Evolutionary conservation across 2,329 filamentous ascomycete genomes (phyloP).

Genomic region (Lachnellula subtilissima): DNA sequence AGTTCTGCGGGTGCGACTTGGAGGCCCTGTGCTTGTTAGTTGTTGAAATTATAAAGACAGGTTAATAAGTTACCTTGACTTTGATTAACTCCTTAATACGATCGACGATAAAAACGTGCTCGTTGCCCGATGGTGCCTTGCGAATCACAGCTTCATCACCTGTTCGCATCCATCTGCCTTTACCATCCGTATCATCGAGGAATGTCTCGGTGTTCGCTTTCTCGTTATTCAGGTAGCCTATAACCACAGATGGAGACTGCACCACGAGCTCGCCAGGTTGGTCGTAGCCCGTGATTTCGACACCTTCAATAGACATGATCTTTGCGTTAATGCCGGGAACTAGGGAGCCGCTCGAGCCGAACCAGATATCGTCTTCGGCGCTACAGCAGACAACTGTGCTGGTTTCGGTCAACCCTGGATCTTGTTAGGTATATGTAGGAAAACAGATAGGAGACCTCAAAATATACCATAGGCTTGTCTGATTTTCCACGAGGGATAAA

Average conservation of each 20-base stretch:
- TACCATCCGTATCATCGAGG: conserved; percentile 55
- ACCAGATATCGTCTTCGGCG: conserved; percentile 57
- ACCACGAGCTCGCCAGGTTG: conserved; percentile 77
- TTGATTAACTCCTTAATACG: conserved; percentile 76
- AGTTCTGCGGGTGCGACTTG: conserved; percentile 83
- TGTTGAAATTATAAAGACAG: neutral
- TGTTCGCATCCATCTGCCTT: conserved; percentile 71
- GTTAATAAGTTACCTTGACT: conserved; percentile 49
- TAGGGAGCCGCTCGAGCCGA: conserved; percentile 68
- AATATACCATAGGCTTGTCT: conserved; percentile 65
- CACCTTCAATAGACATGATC: conserved; percentile 62
- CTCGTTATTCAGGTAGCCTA: conserved; percentile 85
- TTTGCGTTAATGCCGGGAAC: conserved; percentile 61
- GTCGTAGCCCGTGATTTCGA: conserved; percentile 65
- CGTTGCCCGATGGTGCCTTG: conserved; percentile 49
- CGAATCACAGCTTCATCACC: conserved; percentile 62
- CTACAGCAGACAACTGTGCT: conserved; percentile 63
- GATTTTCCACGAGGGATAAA: conserved; percentile 36
- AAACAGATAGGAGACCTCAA: too few species aligned
- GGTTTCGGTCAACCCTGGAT: conserved; percentile 68
- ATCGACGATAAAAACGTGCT: conserved; percentile 83
- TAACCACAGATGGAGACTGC: conserved; percentile 68
- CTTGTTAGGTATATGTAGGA: neutral
- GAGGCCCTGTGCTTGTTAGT: conserved; percentile 50
- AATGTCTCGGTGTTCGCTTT: conserved; percentile 80